Base-by-base conservation (phyloP, 2,329 filamentous ascomycete genomes). In the Karstenula rhodostoma region DNA sequence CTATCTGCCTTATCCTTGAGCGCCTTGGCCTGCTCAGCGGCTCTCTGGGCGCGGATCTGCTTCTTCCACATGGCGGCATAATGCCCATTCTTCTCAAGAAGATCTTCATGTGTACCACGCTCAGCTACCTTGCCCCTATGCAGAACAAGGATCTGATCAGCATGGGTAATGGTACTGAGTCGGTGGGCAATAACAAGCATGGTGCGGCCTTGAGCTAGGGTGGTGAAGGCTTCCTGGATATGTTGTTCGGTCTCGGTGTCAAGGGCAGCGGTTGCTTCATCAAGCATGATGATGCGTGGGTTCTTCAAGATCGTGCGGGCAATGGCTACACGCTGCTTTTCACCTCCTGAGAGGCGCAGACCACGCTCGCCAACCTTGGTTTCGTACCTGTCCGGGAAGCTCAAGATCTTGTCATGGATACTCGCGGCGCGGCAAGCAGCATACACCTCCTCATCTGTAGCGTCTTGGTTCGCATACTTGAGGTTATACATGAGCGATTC, bases 401-500 rank as follows among this genome's bases (percentile, higher is more conserved):
- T 86, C 79, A 96, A 82, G 68, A 97, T 97, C 73, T 93, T 93
- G 66, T 97, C 93, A 73, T 97, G 94, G 58, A 97, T 97, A 71
- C 91, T 94, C 19, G 94, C 93, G 25, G 93, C 93, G 63, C 87
- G 86, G 77, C 93, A 97, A 13, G 94, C 94, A 47, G 87, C 87
- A 70, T 88, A 91, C 1, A 97, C 89, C 29, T 97, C 89, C 67
- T 94, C 90, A 60, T 96, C 89, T 0, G 90, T 91, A 12, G 90
- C 93, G 29, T 85, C 78, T 46, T 92, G 91, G 65, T 94, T 94
- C 61, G 94, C 93, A 74, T 97, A 97, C 75, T 89, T 90, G 62
- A 97, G 83, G 74, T 97, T 97, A 81, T 96, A 97, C 92, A 97
- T 95, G 64, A 97, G 82, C 0, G 91, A 90, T 77, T 97, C 94